Conservation (phyloP, 2,329 filamentous ascomycete genomes). For the Penicillium janthinellum region DNA sequence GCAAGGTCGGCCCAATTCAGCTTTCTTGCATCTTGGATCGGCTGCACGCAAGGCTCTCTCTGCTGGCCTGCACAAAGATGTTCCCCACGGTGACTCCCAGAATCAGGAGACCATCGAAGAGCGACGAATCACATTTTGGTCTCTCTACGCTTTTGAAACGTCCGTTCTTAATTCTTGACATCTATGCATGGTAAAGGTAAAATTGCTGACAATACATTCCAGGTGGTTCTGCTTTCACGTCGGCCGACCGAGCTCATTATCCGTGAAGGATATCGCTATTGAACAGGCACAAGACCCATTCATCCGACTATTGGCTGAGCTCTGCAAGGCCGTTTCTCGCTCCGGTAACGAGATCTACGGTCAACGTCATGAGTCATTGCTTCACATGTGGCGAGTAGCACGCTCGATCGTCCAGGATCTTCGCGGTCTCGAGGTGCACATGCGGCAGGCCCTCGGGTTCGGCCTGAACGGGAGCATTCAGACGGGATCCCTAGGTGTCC, state of each 20-base stretch:
- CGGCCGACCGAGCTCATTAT: conserved; percentile 46
- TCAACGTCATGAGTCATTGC: conserved; percentile 42
- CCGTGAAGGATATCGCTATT: conserved; percentile 40
- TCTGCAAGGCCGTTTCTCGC: conserved; percentile 46
- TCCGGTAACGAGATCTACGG: conserved; percentile 47
- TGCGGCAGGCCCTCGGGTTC: conserved; percentile 34
- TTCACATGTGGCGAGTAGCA: conserved; percentile 42
- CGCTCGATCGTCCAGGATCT: conserved; percentile 37
- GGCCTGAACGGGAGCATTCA: conserved; percentile 41
- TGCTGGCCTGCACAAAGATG: conserved; percentile 49
- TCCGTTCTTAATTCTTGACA: conserved; percentile 21
- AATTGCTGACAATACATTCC: neutral
- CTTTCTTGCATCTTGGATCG: conserved; percentile 45
- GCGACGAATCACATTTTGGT: conserved; percentile 44
- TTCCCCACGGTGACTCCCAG: conserved; percentile 34
- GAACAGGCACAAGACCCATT: conserved; percentile 45
- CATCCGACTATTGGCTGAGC: conserved; percentile 37
- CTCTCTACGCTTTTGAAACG: conserved; percentile 50
- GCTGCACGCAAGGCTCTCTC: conserved; percentile 48
- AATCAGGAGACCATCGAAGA: conserved; percentile 39
- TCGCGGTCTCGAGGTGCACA: conserved; percentile 29
- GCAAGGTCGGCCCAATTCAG: conserved; percentile 47
- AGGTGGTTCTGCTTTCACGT: conserved; percentile 51
- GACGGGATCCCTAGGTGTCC: conserved; percentile 44
- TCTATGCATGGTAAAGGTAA: too few relatives aligned